A percentile compares a stretch with the other conserved stretches of the same genome.
These are phyloP conservation scores for Ustilago shanxiensis DNA, from an alignment of 1,284 basidiomycete genomes.

Conservation along the genomic window DNA sequence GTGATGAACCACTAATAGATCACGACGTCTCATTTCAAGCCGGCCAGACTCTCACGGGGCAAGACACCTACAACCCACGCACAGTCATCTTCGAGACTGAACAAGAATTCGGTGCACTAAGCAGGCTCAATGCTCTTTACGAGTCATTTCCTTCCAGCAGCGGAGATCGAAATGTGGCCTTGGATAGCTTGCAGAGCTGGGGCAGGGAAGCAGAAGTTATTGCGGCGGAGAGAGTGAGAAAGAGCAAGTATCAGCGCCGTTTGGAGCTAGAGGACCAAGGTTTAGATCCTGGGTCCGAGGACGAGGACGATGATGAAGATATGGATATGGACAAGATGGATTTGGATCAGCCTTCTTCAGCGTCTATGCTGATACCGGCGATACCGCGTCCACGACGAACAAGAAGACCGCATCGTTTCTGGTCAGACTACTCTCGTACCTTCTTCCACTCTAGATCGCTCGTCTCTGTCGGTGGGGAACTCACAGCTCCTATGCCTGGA, in stretches of 20 bases:
- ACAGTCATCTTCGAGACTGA: slow-evolving; percentile 61
- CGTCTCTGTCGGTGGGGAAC: slow-evolving; percentile 51
- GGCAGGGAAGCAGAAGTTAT: slow-evolving; percentile 27
- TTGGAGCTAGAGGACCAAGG: slow-evolving; percentile 53
- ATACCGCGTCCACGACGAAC: slow-evolving; percentile 15
- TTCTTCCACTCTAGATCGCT: slow-evolving; percentile 60
- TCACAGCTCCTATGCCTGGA: slow-evolving; percentile 49
- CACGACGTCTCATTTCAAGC: slow-evolving; percentile 63
- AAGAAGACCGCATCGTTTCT: slow-evolving; percentile 45
- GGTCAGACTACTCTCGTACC: slow-evolving; percentile 62
- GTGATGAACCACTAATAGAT: slow-evolving; percentile 53
- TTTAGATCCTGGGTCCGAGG: slow-evolving; percentile 34
- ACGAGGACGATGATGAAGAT: slow-evolving; percentile 15
- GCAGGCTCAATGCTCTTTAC: slow-evolving; percentile 54
- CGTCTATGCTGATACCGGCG: not conserved
- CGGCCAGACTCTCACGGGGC: slow-evolving; percentile 53
- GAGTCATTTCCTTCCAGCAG: slow-evolving; percentile 32
- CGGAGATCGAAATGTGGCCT: slow-evolving; percentile 21
- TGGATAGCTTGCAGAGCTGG: slow-evolving; percentile 38
- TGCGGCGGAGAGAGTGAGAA: slow-evolving; percentile 21
- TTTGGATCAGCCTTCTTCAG: not conserved
- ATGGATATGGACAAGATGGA: slow-evolving; percentile 18
- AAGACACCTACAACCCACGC: slow-evolving; percentile 62
- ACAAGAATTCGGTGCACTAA: slow-evolving; percentile 59
- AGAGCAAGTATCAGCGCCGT: slow-evolving; percentile 42